Percentiles rank a stretch among this genome's conserved stretches.
phyloP scores from a whole-genome alignment of 352 stramenopile species.

The Globisporangium perplexum region DNA sequence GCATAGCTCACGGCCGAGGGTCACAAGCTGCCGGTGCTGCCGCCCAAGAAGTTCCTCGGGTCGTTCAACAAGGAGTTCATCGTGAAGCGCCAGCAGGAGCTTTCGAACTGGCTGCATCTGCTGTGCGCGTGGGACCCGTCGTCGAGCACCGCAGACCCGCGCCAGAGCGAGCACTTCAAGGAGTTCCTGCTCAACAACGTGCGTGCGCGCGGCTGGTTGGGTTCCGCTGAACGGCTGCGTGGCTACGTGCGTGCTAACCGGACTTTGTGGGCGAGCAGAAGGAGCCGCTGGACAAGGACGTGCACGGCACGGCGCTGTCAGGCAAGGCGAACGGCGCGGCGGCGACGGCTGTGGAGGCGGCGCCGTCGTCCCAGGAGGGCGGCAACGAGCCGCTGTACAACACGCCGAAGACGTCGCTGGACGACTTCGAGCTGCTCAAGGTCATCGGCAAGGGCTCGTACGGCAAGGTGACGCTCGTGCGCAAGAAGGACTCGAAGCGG shows the following conservation, averaged over 20 bases:
- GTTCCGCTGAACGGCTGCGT: no score
- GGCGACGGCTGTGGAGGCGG: neutral
- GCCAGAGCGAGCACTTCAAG: slow-evolving; percentile 64
- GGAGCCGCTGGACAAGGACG: slow-evolving; percentile 62
- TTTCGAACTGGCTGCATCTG: slow-evolving; percentile 83
- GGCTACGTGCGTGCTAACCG: slow-evolving; percentile 1
- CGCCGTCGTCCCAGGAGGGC: slow-evolving; percentile 13
- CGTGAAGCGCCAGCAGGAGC: slow-evolving; percentile 83
- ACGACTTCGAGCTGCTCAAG: slow-evolving; percentile 92
- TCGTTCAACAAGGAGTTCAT: slow-evolving; percentile 90
- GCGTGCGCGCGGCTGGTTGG: no score
- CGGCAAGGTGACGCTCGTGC: slow-evolving; percentile 88
- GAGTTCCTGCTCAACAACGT: slow-evolving; percentile 81
- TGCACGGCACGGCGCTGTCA: slow-evolving; percentile 22
- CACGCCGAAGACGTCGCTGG: slow-evolving; percentile 84
- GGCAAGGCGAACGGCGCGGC: slow-evolving; percentile 14
- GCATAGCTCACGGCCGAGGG: slow-evolving; percentile 60
- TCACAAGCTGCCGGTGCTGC: slow-evolving; percentile 71
- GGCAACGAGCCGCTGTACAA: slow-evolving; percentile 70
- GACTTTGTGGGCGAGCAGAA: slow-evolving; percentile 31
- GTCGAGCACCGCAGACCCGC: slow-evolving; percentile 55
- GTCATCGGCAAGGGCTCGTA: slow-evolving; percentile 91
- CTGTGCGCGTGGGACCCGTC: slow-evolving; percentile 69
- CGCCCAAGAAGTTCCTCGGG: slow-evolving; percentile 87
- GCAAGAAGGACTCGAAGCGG: slow-evolving; percentile 70